Conservation (phyloP, 2,329 filamentous ascomycete species). For the Neofusicoccum umdonicola region DNA sequence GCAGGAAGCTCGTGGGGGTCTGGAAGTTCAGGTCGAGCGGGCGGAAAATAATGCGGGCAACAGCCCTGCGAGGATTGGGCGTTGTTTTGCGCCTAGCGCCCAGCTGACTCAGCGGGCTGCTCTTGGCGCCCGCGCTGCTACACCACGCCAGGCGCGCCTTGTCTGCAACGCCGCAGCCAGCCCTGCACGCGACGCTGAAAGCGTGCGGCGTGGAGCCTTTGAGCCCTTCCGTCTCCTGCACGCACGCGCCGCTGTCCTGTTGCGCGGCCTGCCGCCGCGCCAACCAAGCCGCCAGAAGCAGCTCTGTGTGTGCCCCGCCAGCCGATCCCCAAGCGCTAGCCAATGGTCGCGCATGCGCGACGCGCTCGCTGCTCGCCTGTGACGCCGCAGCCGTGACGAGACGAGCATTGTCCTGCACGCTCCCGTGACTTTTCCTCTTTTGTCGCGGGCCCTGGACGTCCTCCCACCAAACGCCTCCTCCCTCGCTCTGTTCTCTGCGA, state of each 20-base stretch:
- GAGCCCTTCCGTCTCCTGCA: background rate
- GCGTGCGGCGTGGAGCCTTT: background rate
- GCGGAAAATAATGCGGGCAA: slow-evolving; percentile 19
- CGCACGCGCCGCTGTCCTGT: background rate
- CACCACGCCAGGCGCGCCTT: background rate
- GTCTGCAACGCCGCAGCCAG: background rate
- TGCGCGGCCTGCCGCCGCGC: background rate
- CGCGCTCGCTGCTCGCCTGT: background rate
- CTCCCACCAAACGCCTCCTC: background rate
- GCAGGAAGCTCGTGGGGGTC: slow-evolving; percentile 15
- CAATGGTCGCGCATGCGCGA: background rate
- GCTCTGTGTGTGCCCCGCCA: background rate
- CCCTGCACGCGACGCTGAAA: slow-evolving; percentile 1
- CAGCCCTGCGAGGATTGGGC: slow-evolving; percentile 18
- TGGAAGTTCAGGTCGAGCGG: slow-evolving; percentile 16
- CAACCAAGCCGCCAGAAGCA: background rate
- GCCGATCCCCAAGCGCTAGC: background rate
- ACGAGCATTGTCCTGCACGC: slow-evolving; percentile 2
- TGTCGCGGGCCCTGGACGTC: background rate
- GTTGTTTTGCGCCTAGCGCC: slow-evolving; percentile 13
- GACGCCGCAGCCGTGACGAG: slow-evolving; percentile 11
- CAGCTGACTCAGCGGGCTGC: background rate
- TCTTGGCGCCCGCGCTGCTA: background rate
- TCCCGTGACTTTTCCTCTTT: slow-evolving; percentile 1
- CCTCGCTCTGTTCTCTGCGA: background rate